Percentiles rank a stretch among this genome's conserved stretches.
Conservation (phyloP, 116 monocot genomes). For the Zostera marina region DNA sequence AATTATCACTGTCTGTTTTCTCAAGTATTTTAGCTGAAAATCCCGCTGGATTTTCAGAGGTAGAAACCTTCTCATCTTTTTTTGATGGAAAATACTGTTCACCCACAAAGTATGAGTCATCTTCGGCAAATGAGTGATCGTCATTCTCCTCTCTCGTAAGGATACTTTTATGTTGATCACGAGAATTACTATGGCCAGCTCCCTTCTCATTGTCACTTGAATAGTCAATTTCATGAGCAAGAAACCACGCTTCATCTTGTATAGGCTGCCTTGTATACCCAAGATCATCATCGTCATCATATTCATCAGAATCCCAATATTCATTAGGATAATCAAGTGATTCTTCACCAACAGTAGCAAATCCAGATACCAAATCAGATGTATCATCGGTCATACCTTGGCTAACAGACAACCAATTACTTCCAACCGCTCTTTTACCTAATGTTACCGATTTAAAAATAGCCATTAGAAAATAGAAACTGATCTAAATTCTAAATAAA, state of each 20-base stretch:
- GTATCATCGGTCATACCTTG: conserved; percentile 90
- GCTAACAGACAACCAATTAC: conserved; percentile 86
- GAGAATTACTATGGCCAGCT: conserved; percentile 32
- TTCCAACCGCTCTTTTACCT: conserved; percentile 52
- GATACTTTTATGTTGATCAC: conserved; percentile 36
- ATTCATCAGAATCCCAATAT: conserved; percentile 92
- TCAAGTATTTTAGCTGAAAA: conserved; percentile 23
- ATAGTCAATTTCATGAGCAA: conserved; percentile 98
- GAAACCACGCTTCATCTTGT: conserved; percentile 96
- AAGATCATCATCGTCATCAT: conserved; percentile 87
- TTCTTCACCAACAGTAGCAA: conserved; percentile 87
- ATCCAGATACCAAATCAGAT: conserved; percentile 87
- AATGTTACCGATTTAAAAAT: conserved; percentile 18
- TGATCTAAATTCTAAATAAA: not conserved
- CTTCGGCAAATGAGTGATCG: conserved; percentile 77
- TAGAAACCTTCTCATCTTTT: conserved; percentile 25
- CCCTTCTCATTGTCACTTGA: conserved; percentile 94
- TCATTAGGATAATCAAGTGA: conserved; percentile 84
- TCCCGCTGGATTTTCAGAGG: conserved; percentile 25
- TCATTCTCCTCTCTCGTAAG: conserved; percentile 66
- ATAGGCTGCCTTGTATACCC: conserved; percentile 92
- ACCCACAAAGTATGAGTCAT: conserved; percentile 78
- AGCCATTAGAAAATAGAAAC: not conserved
- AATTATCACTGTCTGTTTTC: conserved; percentile 32
- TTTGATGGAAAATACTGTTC: conserved; percentile 58